These are phyloP conservation scores for Hortaea sp. DNA, from an alignment of 2,329 filamentous ascomycete genomes.

Conservation along the genomic window DNA sequence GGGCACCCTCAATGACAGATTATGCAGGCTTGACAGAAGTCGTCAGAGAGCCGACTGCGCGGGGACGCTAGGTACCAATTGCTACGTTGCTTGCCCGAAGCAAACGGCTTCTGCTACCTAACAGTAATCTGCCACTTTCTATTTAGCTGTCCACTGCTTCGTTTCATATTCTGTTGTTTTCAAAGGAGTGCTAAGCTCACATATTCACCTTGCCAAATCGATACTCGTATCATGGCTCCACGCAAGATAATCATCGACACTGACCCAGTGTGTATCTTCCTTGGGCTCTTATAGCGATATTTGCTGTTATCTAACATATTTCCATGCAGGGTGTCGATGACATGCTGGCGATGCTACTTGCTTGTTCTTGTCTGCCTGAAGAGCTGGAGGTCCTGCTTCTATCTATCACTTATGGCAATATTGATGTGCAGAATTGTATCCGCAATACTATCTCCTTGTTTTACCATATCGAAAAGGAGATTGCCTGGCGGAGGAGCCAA, in stretches of 20 bases:
- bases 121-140: too few species aligned
- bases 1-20: too few species aligned
- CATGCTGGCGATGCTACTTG: conserved; percentile 76
- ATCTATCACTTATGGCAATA: conserved; percentile 89
- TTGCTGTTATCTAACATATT: background rate
- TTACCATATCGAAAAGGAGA: conserved; percentile 81
- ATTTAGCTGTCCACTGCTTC: too few species aligned
- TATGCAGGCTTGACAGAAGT: background rate
- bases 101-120: too few species aligned
- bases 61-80: too few species aligned
- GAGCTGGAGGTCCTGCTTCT: conserved; percentile 80
- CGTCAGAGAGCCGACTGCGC: background rate
- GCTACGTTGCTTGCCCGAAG: too few species aligned
- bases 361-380: conserved; percentile 68
- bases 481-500: conserved; percentile 65
- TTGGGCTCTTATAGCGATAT: background rate
- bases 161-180: too few species aligned
- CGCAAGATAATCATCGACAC: conserved; percentile 85
- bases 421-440: conserved; percentile 75
- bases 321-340: conserved; percentile 66
- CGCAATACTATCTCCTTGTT: conserved; percentile 85
- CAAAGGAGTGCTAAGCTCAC: too few species aligned
- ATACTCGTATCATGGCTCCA: conserved; percentile 28
- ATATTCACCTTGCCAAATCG: too few species aligned
- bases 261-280: conserved; percentile 58